Evolutionary conservation across 768 basidiomycete species (phyloP), one percentile per base, ranked within the genome.

Genomic region (Suillus subalutaceus): DNA sequence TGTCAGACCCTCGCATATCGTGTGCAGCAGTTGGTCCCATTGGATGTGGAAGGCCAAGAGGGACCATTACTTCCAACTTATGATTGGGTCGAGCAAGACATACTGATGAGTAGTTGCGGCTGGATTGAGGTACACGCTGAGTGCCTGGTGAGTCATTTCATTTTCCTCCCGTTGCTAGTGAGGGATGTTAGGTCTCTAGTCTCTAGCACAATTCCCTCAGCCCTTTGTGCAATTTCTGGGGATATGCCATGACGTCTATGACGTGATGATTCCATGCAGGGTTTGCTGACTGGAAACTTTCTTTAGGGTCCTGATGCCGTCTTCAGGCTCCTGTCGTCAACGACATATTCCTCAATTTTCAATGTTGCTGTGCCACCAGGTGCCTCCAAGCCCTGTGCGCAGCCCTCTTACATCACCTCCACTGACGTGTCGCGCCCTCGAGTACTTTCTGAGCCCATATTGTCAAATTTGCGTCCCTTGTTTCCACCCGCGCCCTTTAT

Each of bases 401-500:
- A 76, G 62, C 69, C 70, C 60, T 69, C 68, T 32, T 70, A 72
- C 66, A 62, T 74, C 72, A 44, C 69, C 74, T 60, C 74, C 74
- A 63, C 74, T 75, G 71, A 69, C 5, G 71, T 72, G 52, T 69
- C 79, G 12, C 74, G 76, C 56, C 67, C 74, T 37, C 63, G 13
- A 52, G 8, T 62, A 37, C 71, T 78, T 20, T 67, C 70, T 6
- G 70, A 68, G 23, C 72, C 78, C 55, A 83, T 83, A 73, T 79
- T 93, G 53, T 83, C 86, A 46, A 76, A 82, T 65, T 69, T 90
- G 68, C 83, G 83, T 46, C 83, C 89, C 6, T 77, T 93, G 46
- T 90, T 92, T 73, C 86, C 88, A 35, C 91, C 91, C 20, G 86
- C 89, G 26, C 92, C 92, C 20, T 93, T 91, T 76, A 85, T 89